Conservation (phyloP, 1,284 basidiomycete genomes). For the Sphaerobolus stellatus region DNA sequence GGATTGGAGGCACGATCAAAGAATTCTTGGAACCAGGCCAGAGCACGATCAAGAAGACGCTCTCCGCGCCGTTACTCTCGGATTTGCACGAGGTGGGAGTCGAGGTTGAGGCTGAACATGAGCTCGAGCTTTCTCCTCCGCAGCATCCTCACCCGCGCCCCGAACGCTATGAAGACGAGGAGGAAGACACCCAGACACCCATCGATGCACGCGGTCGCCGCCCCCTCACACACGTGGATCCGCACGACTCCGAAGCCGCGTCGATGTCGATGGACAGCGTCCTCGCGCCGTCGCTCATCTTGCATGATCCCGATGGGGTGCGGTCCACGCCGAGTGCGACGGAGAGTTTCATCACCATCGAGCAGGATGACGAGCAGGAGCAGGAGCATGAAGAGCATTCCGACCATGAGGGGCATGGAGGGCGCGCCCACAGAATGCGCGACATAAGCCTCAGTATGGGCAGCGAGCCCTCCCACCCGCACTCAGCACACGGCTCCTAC, state of each 20-base stretch:
- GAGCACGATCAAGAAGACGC: slow-evolving; percentile 27
- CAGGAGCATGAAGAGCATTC: no score
- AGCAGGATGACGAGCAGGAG: slow-evolving; percentile 37
- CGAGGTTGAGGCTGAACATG: slow-evolving; percentile 28
- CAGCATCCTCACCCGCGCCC: no score
- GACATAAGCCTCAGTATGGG: no score
- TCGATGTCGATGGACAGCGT: slow-evolving; percentile 30
- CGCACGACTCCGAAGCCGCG: slow-evolving; percentile 1
- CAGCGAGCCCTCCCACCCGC: slow-evolving; percentile 24
- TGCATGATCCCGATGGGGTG: slow-evolving; percentile 32
- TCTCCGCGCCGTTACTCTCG: slow-evolving; percentile 53
- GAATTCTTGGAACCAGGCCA: slow-evolving; percentile 10
- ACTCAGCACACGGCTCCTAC: not conserved
- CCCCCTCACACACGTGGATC: no score
- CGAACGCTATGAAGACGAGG: no score
- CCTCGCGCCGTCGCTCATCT: slow-evolving; percentile 42
- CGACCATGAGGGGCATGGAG: no score
- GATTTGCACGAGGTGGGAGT: slow-evolving; percentile 42
- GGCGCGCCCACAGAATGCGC: no score
- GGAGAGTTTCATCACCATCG: slow-evolving; percentile 38
- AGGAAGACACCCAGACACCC: no score
- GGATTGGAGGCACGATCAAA: no score
- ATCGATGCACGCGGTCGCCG: no score
- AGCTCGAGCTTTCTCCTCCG: no score
- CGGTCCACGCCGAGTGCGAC: slow-evolving; percentile 26